Evolutionary conservation across 2,329 filamentous ascomycete genomes (phyloP), one percentile per base, ranked within the genome.

Genomic region (Phoma sp.): DNA sequence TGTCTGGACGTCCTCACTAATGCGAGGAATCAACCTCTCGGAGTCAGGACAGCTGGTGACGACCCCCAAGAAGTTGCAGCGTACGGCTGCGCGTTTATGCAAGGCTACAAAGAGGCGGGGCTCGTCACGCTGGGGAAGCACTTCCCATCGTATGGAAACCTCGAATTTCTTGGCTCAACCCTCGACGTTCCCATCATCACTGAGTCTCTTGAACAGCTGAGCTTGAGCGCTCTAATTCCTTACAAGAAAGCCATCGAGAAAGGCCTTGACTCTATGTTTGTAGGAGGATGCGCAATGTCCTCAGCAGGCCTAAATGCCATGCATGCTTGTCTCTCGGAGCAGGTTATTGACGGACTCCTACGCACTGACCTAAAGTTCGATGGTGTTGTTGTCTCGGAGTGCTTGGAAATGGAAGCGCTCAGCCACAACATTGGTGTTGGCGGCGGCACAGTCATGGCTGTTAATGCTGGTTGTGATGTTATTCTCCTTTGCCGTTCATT

Each of bases 371-470:
- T 98, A 22, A 89, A 90, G 2, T 98, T 98, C 67, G 85, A 91
- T 44, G 94, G 94, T 1, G 93, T 98, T 2, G 92, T 95, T 22
- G 92, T 98, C 44, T 97, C 93, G 0, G 94, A 98, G 71, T 98
- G 94, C 63, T 79, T 98, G 7, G 94, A 97, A 73, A 98, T 98
- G 94, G 93, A 97, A 70, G 92, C 93, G 0, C 83, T 98, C 8
- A 95, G 92, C 61, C 91, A 96, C 70, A 96, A 97, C 67, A 95
- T 98, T 44, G 94, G 94, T n/a, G 92, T 99, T 17, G 92, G 94
- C 64, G 94, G 95, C 36, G 95, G 95, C 12, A 96, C 94, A 0
- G 92, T 98, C 65, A 97, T 97, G 92, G 95, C 95, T 3, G 91
- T 97, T 45, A 95, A 96, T 73, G 94, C 95, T 29, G 95, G 95